Evolutionary conservation across 2,329 filamentous ascomycete species (phyloP), one percentile per base, ranked within the genome.

Genomic region (Fusarium tupiense): DNA sequence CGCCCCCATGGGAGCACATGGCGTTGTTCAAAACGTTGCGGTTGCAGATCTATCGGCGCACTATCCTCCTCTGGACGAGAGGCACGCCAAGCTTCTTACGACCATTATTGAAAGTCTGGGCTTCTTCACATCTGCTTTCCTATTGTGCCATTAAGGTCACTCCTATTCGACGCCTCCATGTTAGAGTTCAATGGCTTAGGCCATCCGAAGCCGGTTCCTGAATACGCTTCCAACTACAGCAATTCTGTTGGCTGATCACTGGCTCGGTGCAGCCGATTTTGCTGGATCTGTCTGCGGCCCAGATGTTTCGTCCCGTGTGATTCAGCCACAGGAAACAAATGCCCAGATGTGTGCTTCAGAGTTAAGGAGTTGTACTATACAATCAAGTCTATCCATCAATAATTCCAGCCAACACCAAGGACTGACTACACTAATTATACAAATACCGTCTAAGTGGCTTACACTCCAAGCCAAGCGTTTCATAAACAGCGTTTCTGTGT

Each of bases 131-230:
- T n/a, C 58, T 31, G 37, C 29, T 63, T 26, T 40, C 38, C 24
- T 33, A 52, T 63, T 70, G 66, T 43, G 41, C 52, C n/a, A 40
- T 43, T 56, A 46, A 26, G 22, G 41, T 40, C 67, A 56, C 37
- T 61, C 67, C 67, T 40, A 70, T 71, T 61, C 44, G 53, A 26
- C 31, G 47, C 53, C 44, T 38, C 58, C 46, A 20, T 43, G 54
- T 70, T 71, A 66, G 60, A 70, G 59, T 70, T 70, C 53, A 54
- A 49, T 65, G 60, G 67, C 67, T 65, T 65, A 22, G 68, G 26
- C 38, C 29, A 63, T 38, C 37, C 44, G 43, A 40, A 69, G 67
- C 53, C 47, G 65, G 67, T 70, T 61, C 67, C 67, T 71, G 67
- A 50, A 61, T 35, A 50, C 22, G 31, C 22, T 33, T 40, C 47